These are phyloP conservation scores for Pistacia atlantica DNA, from an alignment of 345 rosid genomes.

Conservation along the genomic window DNA sequence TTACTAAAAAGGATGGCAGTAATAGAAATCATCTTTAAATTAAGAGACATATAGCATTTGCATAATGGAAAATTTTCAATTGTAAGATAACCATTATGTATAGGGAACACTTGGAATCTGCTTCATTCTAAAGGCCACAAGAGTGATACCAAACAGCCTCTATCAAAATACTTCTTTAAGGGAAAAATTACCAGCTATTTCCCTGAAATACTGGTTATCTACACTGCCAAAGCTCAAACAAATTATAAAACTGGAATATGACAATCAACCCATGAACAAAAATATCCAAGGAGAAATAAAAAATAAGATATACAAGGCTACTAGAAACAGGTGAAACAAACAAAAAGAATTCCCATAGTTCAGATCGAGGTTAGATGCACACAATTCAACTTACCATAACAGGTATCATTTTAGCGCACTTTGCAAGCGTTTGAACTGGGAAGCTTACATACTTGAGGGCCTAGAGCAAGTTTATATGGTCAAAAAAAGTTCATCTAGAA, in stretches of 20 bases:
- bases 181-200: conserved; percentile 7
- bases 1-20: background rate
- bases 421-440: conserved; percentile 92
- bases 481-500: conserved; percentile 13
- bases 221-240: background rate
- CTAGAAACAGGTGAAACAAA: conserved; percentile 5
- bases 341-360: background rate
- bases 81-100: background rate
- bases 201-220: background rate
- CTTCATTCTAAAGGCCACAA: background rate
- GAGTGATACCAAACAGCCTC: background rate
- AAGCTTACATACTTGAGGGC: conserved; percentile 97
- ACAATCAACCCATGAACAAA: conserved; percentile 4
- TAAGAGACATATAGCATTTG: background rate
- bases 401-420: conserved; percentile 98
- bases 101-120: background rate
- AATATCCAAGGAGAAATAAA: background rate
- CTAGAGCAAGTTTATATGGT: conserved; percentile 39
- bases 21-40: background rate
- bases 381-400: conserved; percentile 70
- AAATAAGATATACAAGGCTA: background rate
- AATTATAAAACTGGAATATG: background rate
- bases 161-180: background rate
- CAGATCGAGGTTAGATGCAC: background rate
- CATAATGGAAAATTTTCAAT: background rate